Percentiles rank a stretch among this genome's conserved stretches.
These are phyloP conservation scores for Podila minutissima DNA, from an alignment of 192 early-diverging fungal species.

Conservation along the genomic window DNA sequence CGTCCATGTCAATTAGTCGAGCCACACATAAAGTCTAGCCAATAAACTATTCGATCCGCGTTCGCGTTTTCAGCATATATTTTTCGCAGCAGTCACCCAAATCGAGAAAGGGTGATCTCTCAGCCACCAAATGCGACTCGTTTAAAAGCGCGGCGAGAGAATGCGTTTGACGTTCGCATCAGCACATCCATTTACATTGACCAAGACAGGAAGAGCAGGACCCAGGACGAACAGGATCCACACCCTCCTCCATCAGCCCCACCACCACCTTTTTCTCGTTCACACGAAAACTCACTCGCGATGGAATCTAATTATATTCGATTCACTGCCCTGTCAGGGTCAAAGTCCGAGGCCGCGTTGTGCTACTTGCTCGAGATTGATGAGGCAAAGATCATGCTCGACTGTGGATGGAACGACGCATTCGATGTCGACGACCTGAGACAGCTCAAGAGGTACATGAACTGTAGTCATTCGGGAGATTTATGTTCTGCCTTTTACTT, in stretches of 20 bases:
- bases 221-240: neutral
- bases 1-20: too few species aligned
- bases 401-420: conserved; percentile 91
- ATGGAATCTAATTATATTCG: conserved; percentile 52
- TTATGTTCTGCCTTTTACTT: neutral
- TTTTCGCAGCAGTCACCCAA: too few species aligned
- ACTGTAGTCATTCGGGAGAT: too few species aligned
- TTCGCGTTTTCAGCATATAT: too few species aligned
- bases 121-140: too few species aligned
- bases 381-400: conserved; percentile 89
- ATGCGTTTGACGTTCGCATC: too few species aligned
- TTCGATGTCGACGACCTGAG: conserved; percentile 77
- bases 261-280: neutral
- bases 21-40: too few species aligned
- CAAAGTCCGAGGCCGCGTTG: conserved; percentile 83
- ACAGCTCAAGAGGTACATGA: conserved; percentile 24
- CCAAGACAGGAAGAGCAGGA: neutral
- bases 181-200: too few species aligned
- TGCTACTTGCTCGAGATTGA: conserved; percentile 95
- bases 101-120: too few species aligned
- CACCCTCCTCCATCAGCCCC: neutral
- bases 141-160: too few species aligned
- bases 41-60: too few species aligned
- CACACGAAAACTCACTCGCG: neutral
- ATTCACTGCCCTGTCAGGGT: conserved; percentile 90